These are phyloP conservation scores for Paramecium primaurelia DNA, from an alignment of 73 alveolate genomes.

Conservation along the genomic window DNA sequence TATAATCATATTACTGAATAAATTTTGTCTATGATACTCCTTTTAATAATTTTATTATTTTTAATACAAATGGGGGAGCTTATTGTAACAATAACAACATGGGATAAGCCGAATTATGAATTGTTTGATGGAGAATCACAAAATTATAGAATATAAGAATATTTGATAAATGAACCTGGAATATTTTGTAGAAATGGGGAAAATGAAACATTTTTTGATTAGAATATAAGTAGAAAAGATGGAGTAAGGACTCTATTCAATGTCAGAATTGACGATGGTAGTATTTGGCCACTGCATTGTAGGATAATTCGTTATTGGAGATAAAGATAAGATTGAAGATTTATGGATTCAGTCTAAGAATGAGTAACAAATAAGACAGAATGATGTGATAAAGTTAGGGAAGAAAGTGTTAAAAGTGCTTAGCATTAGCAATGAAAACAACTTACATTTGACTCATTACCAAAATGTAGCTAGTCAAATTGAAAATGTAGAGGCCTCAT, in stretches of 20 bases:
- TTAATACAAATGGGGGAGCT: neutral
- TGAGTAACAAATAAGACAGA: neutral
- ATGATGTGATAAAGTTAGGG: slow-evolving; percentile 31
- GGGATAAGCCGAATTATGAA: slow-evolving; percentile 43
- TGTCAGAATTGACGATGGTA: slow-evolving; percentile 1
- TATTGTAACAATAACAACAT: slow-evolving; percentile 20
- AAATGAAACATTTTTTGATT: neutral
- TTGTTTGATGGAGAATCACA: slow-evolving; percentile 43
- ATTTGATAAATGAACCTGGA: neutral
- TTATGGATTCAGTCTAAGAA: slow-evolving; percentile 17
- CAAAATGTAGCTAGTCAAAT: neutral
- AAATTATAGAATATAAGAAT: neutral
- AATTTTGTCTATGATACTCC: neutral
- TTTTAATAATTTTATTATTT: neutral
- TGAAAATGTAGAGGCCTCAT: neutral
- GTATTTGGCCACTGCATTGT: neutral
- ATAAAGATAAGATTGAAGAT: neutral
- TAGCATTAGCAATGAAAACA: neutral
- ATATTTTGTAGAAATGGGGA: neutral
- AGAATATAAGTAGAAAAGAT: neutral
- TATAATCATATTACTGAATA: neutral
- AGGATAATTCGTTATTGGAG: neutral
- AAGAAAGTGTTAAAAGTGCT: slow-evolving; percentile 13
- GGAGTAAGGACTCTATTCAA: neutral
- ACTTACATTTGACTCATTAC: neutral